A percentile compares a stretch with the other conserved stretches of the same genome.
These are phyloP conservation scores for Stellera chamaejasme DNA, from an alignment of 345 rosid species.

Conservation along the genomic window DNA sequence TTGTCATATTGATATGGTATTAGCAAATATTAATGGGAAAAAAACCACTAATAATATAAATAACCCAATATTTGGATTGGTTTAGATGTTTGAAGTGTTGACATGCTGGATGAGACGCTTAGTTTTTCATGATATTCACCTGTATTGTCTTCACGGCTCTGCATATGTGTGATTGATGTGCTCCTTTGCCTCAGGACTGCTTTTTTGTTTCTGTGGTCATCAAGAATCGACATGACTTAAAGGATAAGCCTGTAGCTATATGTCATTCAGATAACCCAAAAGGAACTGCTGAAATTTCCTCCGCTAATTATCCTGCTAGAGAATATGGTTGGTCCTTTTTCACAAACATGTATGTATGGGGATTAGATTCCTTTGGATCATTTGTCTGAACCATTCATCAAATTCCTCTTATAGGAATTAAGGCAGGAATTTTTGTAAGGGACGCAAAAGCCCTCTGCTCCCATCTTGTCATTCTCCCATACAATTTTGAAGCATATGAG, in stretches of 20 bases:
- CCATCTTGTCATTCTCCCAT: constrained; percentile 72
- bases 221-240: constrained; percentile 58
- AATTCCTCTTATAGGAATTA: constrained; percentile 39
- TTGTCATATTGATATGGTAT: constrained; percentile 91
- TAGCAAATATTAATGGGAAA: too few relatives aligned
- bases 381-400: too few relatives aligned
- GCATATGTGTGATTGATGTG: constrained; percentile 11
- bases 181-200: constrained; percentile 58
- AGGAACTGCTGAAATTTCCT: constrained; percentile 98
- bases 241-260: constrained; percentile 80
- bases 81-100: constrained; percentile 4
- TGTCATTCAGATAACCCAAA: constrained; percentile 88
- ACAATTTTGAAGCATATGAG: constrained; percentile 85
- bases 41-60: background rate
- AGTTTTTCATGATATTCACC: constrained; percentile 2
- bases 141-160: background rate
- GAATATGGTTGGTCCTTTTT: constrained; percentile 54
- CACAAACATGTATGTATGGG: too few relatives aligned
- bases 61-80: background rate
- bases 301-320: constrained; percentile 95
- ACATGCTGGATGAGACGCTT: background rate
- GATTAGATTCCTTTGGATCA: too few relatives aligned
- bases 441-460: constrained; percentile 88
- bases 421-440: constrained; percentile 93
- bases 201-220: constrained; percentile 90